Base-by-base conservation (phyloP, 257 asterid species). In the Perilla frutescens region DNA sequence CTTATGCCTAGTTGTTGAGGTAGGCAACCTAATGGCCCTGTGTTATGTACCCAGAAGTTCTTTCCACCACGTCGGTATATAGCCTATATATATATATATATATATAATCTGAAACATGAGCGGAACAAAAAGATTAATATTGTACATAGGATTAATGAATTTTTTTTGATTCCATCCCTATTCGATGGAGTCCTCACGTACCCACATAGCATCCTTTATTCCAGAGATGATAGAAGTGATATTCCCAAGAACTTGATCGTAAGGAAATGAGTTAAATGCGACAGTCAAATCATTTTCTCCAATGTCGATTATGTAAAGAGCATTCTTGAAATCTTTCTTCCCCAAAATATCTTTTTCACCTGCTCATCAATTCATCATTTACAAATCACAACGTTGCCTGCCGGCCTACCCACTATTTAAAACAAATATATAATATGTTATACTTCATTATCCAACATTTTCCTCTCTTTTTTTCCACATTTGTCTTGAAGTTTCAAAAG, bases 21-120 rank as follows among this genome's bases (percentile, higher is more conserved):
- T 43, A 87, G 70, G 61, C 90, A 85, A 3, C 90, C 92, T 65
- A 83, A 75, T 1, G 92, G 92, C 12, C 88, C 92, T 0, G 89
- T 81, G 51, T 73, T 79, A 9, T 87, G 88, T 57, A 87, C 71
- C 92, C 88, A 85, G 56, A 87, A 83, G 4, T 79, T 87, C 81
- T 60, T 81, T 68, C 84, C 92, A 32, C 90, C 87, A 8, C 49
- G 66, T 53, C n/a, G 8, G 62, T 87, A 77, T 66, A 87, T 36
- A 1, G 34, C 64, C 88, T 83, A 57, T 1, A 5, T 6, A n/a
- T n/a, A n/a, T n/a, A n/a, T n/a, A n/a, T 4, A 34, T 5, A 60
- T 36, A 34, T 5, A 60, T 4, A 5, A 8, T 6, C 1, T 43
- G 9, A 14, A 37, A 62, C 4, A 40, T 20, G 26, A 20, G 26